Percentiles rank a stretch among this genome's conserved stretches.
phyloP scores from a whole-genome alignment of 2,329 filamentous ascomycete species.

The Aulographum hederae region DNA sequence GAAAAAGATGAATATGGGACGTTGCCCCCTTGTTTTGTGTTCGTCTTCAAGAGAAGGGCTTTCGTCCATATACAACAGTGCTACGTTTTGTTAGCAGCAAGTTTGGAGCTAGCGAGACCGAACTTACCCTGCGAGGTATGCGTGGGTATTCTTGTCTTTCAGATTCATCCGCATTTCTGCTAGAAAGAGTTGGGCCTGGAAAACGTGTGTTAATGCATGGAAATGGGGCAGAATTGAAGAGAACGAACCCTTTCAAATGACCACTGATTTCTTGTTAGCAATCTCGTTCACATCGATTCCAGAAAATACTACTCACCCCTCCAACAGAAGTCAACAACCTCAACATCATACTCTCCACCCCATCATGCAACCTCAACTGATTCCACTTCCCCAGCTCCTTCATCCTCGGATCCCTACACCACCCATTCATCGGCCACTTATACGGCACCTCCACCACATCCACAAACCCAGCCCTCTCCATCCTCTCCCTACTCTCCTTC shows the following conservation, averaged over 20 bases:
- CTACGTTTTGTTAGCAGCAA: slow-evolving; percentile 4
- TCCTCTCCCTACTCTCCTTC: slow-evolving; percentile 14
- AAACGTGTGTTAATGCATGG: slow-evolving; percentile 3
- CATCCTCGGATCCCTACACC: slow-evolving; percentile 4
- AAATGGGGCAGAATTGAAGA: too few relatives aligned
- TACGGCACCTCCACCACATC: slow-evolving; percentile 10
- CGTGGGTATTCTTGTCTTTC: slow-evolving; percentile 15
- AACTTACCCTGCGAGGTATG: slow-evolving; percentile 14
- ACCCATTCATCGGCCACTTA: slow-evolving; percentile 9
- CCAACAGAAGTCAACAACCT: slow-evolving; percentile 16
- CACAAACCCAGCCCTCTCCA: slow-evolving; percentile 12
- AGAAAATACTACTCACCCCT: slow-evolving; percentile 10
- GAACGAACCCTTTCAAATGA: too few relatives aligned
- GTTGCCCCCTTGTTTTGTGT: too few relatives aligned
- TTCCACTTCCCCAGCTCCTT: slow-evolving; percentile 10
- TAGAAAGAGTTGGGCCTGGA: slow-evolving; percentile 17
- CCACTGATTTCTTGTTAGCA: too few relatives aligned
- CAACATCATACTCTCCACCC: slow-evolving; percentile 19
- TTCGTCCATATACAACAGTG: slow-evolving; percentile 17
- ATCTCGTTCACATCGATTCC: too few relatives aligned
- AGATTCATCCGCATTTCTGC: slow-evolving; percentile 17
- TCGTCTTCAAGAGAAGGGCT: too few relatives aligned
- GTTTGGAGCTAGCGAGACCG: not conserved
- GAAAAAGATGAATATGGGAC: too few relatives aligned
- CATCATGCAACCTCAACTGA: slow-evolving; percentile 16